Evolutionary conservation across 2,329 filamentous ascomycete genomes (phyloP), one percentile per base, ranked within the genome.

Genomic region (Penicillium sumatraense): DNA sequence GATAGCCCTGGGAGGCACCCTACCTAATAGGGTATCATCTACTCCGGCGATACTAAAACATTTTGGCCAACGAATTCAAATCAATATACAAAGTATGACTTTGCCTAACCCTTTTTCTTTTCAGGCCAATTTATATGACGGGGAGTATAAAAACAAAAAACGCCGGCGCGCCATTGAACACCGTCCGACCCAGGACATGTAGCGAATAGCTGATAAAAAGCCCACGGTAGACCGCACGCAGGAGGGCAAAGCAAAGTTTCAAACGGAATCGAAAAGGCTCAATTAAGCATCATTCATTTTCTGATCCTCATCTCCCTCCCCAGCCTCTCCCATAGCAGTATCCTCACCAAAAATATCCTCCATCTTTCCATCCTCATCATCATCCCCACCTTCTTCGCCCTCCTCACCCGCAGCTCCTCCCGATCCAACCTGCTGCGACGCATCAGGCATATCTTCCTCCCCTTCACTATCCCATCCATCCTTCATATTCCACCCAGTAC

Each of bases 391-490:
- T 21, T 69, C 69, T 42, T 69, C 70, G 13, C 59, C 71, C 31
- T 67, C 74, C 23, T 68, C 74, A 24, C 68, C 69, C 11, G 68
- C 72, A 36, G 65, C 69, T 27, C 69, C 65, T 29, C 59, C 68
- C 46, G 56, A 67, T 5, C 62, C 65, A 42, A 58, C 55, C 36
- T 53, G 60, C 44, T 45, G 60, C 51, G 36, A 52, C 31, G 57
- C 63, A 60, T 59, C 64, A 23, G 58, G 55, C 52, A 60, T 54
- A 13, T 58, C 54, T n/a, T 66, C 59, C 42, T 78, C 77, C 59
- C 75, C 78, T 49, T 84, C 81, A 63, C 79, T 81, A 50, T 83
- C 81, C 82, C 82, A 85, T 64, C 83, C 81, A 55, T 84, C 81
- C 67, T 78, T 80, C 71, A 86, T 68, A 33, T 78, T 77, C 83